Percentiles rank a stretch among this genome's conserved stretches.
Evolutionary conservation across 805 yeast genomes (phyloP).

Genomic region (Kodamaea lidongshanica): DNA sequence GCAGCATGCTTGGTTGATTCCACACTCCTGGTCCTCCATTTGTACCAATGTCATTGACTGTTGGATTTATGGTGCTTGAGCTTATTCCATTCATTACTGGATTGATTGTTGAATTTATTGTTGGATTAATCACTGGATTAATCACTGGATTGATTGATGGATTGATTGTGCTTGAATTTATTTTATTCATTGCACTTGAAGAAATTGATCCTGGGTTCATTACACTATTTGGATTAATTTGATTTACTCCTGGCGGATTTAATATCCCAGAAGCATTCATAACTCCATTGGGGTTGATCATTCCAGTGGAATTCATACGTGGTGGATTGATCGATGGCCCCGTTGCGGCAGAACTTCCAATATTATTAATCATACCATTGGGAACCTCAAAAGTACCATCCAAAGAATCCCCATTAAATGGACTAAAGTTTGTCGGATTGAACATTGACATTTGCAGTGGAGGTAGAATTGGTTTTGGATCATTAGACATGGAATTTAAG

Average conservation of each 20-base stretch:
- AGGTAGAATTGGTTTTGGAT: not conserved
- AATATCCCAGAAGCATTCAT: too few relatives aligned
- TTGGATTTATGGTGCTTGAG: too few relatives aligned
- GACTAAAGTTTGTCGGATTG: constrained; percentile 13
- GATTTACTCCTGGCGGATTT: too few relatives aligned
- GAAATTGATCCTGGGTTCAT: too few relatives aligned
- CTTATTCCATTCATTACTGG: not conserved
- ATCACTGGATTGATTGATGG: not conserved
- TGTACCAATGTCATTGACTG: not conserved
- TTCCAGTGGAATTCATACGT: not conserved
- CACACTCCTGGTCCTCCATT: constrained; percentile 10
- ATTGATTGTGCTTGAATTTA: not conserved
- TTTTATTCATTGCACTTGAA: too few relatives aligned
- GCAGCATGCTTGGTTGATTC: constrained; percentile 10
- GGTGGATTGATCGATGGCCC: not conserved
- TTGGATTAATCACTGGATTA: not conserved
- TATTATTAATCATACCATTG: too few relatives aligned
- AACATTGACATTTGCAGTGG: constrained; percentile 1
- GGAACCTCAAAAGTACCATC: constrained; percentile 2
- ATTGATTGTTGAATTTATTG: not conserved
- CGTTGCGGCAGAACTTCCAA: too few relatives aligned
- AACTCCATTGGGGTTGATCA: too few relatives aligned
- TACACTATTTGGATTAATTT: too few relatives aligned
- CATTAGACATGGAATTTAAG: constrained; percentile 6
- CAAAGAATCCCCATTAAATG: constrained; percentile 10